Evolutionary conservation across 2,329 filamentous ascomycete species (phyloP), one percentile per base, ranked within the genome.

Genomic region (Amphichorda felina): DNA sequence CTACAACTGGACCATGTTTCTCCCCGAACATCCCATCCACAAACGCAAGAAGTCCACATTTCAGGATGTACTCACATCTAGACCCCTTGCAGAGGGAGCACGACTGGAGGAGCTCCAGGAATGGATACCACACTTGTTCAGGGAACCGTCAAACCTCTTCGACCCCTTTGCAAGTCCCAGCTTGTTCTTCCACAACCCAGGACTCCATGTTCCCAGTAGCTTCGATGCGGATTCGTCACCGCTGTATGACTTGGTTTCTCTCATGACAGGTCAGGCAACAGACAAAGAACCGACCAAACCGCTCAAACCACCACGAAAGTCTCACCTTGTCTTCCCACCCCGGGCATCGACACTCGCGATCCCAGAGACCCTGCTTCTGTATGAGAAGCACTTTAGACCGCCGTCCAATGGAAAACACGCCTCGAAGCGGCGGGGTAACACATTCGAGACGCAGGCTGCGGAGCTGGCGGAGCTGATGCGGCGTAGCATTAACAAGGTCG

Each of bases 1-100:
- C 39, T 79, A 75, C 54, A 69, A 79, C 55, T 79, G 75, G 75
- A 74, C 72, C 38, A 69, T 61, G 50, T 72, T 77, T 39, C 59
- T 75, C 9, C 68, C 68, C 0, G 63, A 68, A 41, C 68, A 75
- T 38, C 60, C 57, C 6, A 51, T 64, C 40, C 64, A 72, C 43
- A 46, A 38, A 5, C 37, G 16, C 7, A 33, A 33, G 15, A 47
- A 40, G 19, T 38, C 33, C 10, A 36, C 35, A 8, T 37, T 46
- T 8, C 35, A 45, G 8, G 52, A 54, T 18, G 15, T n/a, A 3
- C 21, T 32, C 15, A 11, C 4, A 15, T 9, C 35, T 5, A 27
- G 14, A 6, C 31, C 37, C 5, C 35, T 37, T 6, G 35, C 25
- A 15, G 22, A 33, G 22, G 35, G 35, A 10, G 30, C 21, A 17